Conservation (phyloP, 805 yeast species). For the Allodekkera sacchari region DNA sequence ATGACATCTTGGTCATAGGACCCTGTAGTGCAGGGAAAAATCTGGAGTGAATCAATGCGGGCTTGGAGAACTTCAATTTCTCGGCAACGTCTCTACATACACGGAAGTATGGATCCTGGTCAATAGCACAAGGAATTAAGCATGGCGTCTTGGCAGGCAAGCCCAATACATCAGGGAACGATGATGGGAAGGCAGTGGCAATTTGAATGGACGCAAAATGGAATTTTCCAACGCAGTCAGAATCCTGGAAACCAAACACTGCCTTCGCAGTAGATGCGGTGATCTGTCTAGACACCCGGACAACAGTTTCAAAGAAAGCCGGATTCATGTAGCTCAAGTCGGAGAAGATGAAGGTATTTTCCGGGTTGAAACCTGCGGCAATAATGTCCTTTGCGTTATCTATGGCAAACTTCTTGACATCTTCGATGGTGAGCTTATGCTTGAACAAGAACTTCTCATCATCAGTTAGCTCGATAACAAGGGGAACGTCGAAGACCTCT, state of each 20-base stretch:
- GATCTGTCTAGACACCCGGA: slow-evolving; percentile 85
- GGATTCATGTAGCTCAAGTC: slow-evolving; percentile 92
- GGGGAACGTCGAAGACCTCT: slow-evolving; percentile 93
- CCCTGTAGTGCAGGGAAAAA: slow-evolving; percentile 99
- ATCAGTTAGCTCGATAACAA: slow-evolving; percentile 90
- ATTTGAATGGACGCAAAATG: slow-evolving; percentile 97
- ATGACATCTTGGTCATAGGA: slow-evolving; percentile 93
- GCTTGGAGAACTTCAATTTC: slow-evolving; percentile 83
- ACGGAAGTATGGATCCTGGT: slow-evolving; percentile 97
- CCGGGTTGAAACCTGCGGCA: slow-evolving; percentile 89
- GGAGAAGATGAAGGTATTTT: slow-evolving; percentile 90
- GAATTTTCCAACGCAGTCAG: slow-evolving; percentile 88
- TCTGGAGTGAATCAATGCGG: slow-evolving; percentile 85
- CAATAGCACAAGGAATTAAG: slow-evolving; percentile 97
- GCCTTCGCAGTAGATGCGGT: slow-evolving; percentile 97
- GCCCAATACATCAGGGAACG: slow-evolving; percentile 90
- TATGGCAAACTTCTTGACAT: slow-evolving; percentile 69
- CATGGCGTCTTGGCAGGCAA: slow-evolving; percentile 87
- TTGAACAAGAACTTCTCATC: slow-evolving; percentile 96
- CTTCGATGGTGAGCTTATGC: slow-evolving; percentile 79
- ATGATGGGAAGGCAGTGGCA: slow-evolving; percentile 90
- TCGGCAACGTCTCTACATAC: slow-evolving; percentile 97
- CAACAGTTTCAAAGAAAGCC: slow-evolving; percentile 88
- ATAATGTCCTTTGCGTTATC: slow-evolving; percentile 91
- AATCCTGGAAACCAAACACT: slow-evolving; percentile 92